Evolutionary conservation across 1,139 yeast genomes (phyloP).

Genomic region (Taphrina wiesneri): DNA sequence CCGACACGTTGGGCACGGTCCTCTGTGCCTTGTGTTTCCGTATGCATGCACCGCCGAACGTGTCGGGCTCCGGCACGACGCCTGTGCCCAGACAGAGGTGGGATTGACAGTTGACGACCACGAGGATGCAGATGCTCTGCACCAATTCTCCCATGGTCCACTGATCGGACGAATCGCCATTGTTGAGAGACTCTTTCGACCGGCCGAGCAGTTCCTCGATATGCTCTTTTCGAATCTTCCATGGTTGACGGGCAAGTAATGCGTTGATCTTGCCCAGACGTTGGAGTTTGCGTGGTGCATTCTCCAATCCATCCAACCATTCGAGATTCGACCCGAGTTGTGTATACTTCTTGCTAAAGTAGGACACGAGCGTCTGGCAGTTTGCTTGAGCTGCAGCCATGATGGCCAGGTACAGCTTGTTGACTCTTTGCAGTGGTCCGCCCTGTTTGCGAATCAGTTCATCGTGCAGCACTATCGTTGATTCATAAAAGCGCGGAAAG

Average conservation of each 20-base stretch:
- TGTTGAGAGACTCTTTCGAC: constrained; percentile 14
- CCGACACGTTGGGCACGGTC: not conserved
- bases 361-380: constrained; percentile 36
- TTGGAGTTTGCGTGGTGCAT: constrained; percentile 37
- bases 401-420: constrained; percentile 36
- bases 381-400: constrained; percentile 38
- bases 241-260: constrained; percentile 37
- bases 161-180: constrained; percentile 32
- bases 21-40: not conserved
- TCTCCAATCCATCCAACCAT: constrained; percentile 37
- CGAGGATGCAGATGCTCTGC: constrained; percentile 34
- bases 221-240: constrained; percentile 34
- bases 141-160: constrained; percentile 36
- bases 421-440: constrained; percentile 34
- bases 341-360: constrained; percentile 28
- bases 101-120: constrained; percentile 35
- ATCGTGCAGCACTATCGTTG: constrained; percentile 32
- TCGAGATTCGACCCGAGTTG: constrained; percentile 33
- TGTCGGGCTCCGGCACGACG: constrained; percentile 36
- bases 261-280: constrained; percentile 32
- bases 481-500: constrained; percentile 35
- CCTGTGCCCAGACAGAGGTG: constrained; percentile 35
- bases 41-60: constrained; percentile 34
- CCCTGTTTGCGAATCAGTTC: constrained; percentile 31
- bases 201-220: constrained; percentile 30